Percentiles rank a stretch among this genome's conserved stretches.
Conservation (phyloP, 2,329 filamentous ascomycete species). For the Coniochaeta ligniaria region DNA sequence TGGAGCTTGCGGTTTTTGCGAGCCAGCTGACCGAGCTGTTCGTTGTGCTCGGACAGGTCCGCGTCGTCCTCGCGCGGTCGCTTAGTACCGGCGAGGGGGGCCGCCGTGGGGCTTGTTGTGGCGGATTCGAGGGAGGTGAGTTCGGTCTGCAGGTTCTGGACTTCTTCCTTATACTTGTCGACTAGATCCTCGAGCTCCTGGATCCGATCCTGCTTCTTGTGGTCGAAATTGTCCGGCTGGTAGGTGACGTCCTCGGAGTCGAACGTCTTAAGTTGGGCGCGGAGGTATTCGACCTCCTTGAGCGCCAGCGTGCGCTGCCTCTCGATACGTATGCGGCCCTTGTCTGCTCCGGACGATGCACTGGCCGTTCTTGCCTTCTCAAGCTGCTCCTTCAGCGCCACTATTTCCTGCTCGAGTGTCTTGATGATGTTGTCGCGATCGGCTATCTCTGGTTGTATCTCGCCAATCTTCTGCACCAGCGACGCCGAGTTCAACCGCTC, state of each 20-base stretch:
- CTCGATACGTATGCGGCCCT: constrained; percentile 69
- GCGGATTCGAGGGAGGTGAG: constrained; percentile 57
- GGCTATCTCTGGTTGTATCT: constrained; percentile 67
- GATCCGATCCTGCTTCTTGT: constrained; percentile 66
- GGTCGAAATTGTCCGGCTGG: constrained; percentile 71
- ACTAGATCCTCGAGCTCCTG: constrained; percentile 79
- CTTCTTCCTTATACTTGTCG: constrained; percentile 77
- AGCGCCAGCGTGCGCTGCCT: constrained; percentile 77
- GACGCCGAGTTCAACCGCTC: constrained; percentile 74
- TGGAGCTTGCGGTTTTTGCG: constrained; percentile 85
- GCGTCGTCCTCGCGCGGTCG: constrained; percentile 56
- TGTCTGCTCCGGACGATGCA: constrained; percentile 47
- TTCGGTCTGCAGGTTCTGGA: constrained; percentile 67
- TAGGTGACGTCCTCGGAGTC: constrained; percentile 85
- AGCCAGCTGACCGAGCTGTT: constrained; percentile 74
- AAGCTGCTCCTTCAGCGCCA: constrained; percentile 57
- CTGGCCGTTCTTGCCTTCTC: constrained; percentile 57
- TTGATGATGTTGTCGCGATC: constrained; percentile 73
- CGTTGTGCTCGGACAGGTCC: constrained; percentile 44
- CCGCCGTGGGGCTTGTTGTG: constrained; percentile 22
- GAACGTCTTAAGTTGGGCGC: constrained; percentile 83
- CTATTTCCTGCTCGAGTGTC: constrained; percentile 63
- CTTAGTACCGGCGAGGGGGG: constrained; percentile 49
- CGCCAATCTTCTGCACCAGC: constrained; percentile 74
- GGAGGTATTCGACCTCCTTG: constrained; percentile 91